Evolutionary conservation across 768 basidiomycete species (phyloP).

Genomic region (Kwoniella mangroviensis): DNA sequence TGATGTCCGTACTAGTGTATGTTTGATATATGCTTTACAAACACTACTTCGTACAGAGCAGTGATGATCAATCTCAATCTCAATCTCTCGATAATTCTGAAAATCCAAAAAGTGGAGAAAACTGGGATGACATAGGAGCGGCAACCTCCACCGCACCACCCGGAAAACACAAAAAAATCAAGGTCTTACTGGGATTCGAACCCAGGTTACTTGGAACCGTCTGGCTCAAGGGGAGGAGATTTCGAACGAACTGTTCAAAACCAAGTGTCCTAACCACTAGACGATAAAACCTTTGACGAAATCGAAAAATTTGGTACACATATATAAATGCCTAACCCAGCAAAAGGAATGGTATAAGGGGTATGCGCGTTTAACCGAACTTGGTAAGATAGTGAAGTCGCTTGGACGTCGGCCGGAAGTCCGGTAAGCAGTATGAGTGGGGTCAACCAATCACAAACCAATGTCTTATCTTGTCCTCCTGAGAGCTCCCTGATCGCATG

Average conservation of each 20-base stretch:
- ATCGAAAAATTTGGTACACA: background rate
- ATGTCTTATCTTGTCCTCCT: slow-evolving; percentile 8
- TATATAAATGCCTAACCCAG: background rate
- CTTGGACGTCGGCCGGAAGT: background rate
- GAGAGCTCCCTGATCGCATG: slow-evolving; percentile 4
- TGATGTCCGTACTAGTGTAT: background rate
- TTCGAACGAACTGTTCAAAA: slow-evolving; percentile 22
- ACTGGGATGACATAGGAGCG: background rate
- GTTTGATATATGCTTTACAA: background rate
- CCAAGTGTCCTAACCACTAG: slow-evolving; percentile 27
- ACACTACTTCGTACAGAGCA: background rate
- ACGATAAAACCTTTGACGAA: slow-evolving; percentile 13
- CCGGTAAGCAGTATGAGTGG: background rate
- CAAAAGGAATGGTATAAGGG: background rate
- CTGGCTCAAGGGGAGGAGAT: slow-evolving; percentile 16
- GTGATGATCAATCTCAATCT: slow-evolving; percentile 19
- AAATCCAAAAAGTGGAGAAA: slow-evolving; percentile 25
- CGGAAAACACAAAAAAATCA: slow-evolving; percentile 7
- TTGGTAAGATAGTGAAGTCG: background rate
- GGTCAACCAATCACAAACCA: slow-evolving; percentile 7
- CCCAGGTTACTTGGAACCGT: slow-evolving; percentile 26
- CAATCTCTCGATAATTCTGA: background rate
- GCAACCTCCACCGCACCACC: background rate
- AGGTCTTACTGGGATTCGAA: slow-evolving; percentile 26
- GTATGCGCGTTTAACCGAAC: background rate